These are phyloP conservation scores for Centella asiatica DNA, from an alignment of 129 eudicot species.

Conservation along the genomic window DNA sequence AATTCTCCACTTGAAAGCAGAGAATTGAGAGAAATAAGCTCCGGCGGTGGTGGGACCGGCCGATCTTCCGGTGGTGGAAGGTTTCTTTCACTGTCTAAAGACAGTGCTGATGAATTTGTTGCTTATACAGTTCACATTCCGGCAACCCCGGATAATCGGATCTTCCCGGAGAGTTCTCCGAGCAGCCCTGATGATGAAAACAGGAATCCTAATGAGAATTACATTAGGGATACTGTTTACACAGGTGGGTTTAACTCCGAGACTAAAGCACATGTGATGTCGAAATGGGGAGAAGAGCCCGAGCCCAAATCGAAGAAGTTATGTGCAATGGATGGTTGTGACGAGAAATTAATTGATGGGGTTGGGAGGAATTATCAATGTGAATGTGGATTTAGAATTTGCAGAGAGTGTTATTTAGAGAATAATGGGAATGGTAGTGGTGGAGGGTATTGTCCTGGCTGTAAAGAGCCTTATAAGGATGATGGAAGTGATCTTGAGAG, in stretches of 20 bases:
- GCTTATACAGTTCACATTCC: slow-evolving; percentile 93
- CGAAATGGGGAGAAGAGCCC: slow-evolving; percentile 35
- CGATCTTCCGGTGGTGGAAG: slow-evolving; percentile 35
- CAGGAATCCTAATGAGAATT: slow-evolving; percentile 43
- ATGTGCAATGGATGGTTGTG: slow-evolving; percentile 80
- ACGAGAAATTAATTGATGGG: slow-evolving; percentile 48
- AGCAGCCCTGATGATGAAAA: slow-evolving; percentile 21
- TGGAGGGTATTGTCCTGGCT: slow-evolving; percentile 72
- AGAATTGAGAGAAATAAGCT: slow-evolving; percentile 10
- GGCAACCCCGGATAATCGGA: slow-evolving; percentile 65
- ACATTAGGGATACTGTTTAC: slow-evolving; percentile 68
- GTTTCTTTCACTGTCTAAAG: slow-evolving; percentile 51
- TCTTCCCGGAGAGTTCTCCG: slow-evolving; percentile 25
- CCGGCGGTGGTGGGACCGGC: slow-evolving; percentile 20
- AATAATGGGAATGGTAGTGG: slow-evolving; percentile 29
- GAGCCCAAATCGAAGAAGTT: slow-evolving; percentile 33
- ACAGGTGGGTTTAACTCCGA: slow-evolving; percentile 87
- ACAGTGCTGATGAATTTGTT: slow-evolving; percentile 58
- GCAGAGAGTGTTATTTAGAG: slow-evolving; percentile 63
- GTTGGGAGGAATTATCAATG: slow-evolving; percentile 34
- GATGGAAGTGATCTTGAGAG: slow-evolving; percentile 25
- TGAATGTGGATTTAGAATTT: slow-evolving; percentile 77
- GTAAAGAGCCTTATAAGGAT: slow-evolving; percentile 72
- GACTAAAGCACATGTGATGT: slow-evolving; percentile 61
- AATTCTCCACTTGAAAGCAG: slow-evolving; percentile 40